These are phyloP conservation scores for Pulicaria dysenterica DNA, from an alignment of 129 eudicot genomes.

Conservation along the genomic window DNA sequence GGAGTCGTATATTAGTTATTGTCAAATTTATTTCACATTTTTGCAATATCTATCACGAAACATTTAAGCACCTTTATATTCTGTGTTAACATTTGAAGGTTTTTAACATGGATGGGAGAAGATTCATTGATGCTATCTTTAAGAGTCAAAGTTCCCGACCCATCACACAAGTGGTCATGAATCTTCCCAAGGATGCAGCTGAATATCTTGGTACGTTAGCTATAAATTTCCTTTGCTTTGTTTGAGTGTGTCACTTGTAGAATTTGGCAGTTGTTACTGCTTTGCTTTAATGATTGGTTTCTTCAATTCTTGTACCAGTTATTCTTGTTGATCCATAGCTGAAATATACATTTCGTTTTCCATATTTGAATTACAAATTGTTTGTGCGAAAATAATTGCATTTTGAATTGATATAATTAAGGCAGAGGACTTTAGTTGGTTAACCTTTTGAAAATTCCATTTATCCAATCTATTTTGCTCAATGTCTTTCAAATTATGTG, in stretches of 20 bases:
- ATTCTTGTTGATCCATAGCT: neutral
- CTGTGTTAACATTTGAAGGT: conserved; percentile 46
- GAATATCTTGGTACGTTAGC: conserved; percentile 57
- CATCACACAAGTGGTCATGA: conserved; percentile 96
- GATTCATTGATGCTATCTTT: conserved; percentile 74
- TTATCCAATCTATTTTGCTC: neutral
- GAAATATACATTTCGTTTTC: neutral
- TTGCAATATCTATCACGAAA: neutral
- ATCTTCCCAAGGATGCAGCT: conserved; percentile 89
- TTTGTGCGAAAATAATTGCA: neutral
- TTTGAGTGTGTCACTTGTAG: neutral
- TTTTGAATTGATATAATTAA: neutral
- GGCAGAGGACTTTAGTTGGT: neutral
- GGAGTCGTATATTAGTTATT: neutral
- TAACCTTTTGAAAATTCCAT: neutral
- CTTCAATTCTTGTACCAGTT: neutral
- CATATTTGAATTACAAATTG: conserved; percentile 3
- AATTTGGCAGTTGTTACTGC: neutral
- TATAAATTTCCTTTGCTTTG: neutral
- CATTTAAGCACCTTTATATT: conserved; percentile 8
- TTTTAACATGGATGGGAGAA: conserved; percentile 95
- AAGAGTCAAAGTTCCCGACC: conserved; percentile 50
- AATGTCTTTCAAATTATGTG: conserved; percentile 21
- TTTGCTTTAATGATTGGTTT: neutral
- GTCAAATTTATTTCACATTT: neutral